A percentile compares a stretch with the other conserved stretches of the same genome.
These are phyloP conservation scores for Curvularia sp. DNA, from an alignment of 2,329 filamentous ascomycete genomes.

Conservation along the genomic window DNA sequence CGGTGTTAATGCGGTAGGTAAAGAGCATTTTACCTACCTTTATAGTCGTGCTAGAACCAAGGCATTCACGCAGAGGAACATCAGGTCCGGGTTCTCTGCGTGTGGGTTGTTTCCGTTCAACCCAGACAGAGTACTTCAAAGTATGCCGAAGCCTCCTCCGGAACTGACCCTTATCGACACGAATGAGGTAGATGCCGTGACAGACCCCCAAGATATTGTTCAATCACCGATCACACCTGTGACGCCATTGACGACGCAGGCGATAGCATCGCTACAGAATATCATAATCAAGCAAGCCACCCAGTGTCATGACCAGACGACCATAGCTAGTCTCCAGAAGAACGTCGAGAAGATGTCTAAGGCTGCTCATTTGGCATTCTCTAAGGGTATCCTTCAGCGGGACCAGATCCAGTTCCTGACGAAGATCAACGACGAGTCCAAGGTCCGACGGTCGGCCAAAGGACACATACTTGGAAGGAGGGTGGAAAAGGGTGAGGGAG, in stretches of 20 bases:
- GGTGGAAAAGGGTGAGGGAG: no score
- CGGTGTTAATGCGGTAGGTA: slow-evolving; percentile 18
- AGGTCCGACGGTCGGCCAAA: no score
- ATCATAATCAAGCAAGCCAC: slow-evolving; percentile 22
- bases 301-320: no score
- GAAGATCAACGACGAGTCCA: no score
- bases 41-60: slow-evolving; percentile 32
- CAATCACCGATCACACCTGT: slow-evolving; percentile 26
- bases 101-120: slow-evolving; percentile 41
- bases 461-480: no score
- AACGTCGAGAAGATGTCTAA: no score
- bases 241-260: slow-evolving; percentile 24
- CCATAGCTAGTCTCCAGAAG: no score
- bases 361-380: no score
- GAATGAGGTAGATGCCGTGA: neutral
- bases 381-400: no score
- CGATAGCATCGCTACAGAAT: slow-evolving; percentile 25
- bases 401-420: no score
- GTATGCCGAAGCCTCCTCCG: slow-evolving; percentile 31
- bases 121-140: slow-evolving; percentile 39
- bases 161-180: neutral
- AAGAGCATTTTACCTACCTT: slow-evolving; percentile 29
- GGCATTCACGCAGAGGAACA: slow-evolving; percentile 41
- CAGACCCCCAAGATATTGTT: neutral
- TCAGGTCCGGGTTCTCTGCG: slow-evolving; percentile 34